These are phyloP conservation scores for Ailanthus altissimus DNA, from an alignment of 345 rosid genomes.

Conservation along the genomic window DNA sequence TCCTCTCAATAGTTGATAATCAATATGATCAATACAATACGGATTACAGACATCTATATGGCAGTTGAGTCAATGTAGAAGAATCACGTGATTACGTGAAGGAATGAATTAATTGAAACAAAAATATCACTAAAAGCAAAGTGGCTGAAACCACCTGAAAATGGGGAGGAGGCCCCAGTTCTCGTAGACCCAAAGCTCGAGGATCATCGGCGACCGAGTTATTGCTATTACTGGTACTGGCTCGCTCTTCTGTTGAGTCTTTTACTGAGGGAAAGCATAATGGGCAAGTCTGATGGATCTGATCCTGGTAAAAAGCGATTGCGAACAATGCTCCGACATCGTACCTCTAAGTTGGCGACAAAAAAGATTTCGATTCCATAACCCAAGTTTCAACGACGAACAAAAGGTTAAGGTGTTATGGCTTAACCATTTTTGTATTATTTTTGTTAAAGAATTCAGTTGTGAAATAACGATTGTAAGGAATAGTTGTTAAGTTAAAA, in stretches of 20 bases:
- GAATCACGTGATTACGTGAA: not conserved
- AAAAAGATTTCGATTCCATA: conserved; percentile 42
- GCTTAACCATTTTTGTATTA: not conserved
- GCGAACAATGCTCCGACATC: conserved; percentile 82
- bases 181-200: conserved; percentile 80
- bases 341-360: conserved; percentile 73
- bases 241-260: conserved; percentile 40
- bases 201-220: conserved; percentile 84
- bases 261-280: conserved; percentile 46
- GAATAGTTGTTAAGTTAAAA: not conserved
- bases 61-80: not conserved
- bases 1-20: not conserved
- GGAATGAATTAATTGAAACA: not conserved
- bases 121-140: not conserved
- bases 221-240: conserved; percentile 48
- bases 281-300: conserved; percentile 76
- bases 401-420: not conserved
- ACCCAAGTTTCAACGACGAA: not conserved
- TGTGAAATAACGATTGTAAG: not conserved
- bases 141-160: conserved; percentile 57
- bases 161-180: conserved; percentile 76
- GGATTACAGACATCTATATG: not conserved
- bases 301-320: conserved; percentile 83
- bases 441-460: not conserved
- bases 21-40: not conserved